Percentiles rank a stretch among this genome's conserved stretches.
phyloP scores from a whole-genome alignment of 2,329 filamentous ascomycete species.

The Trichoderma atroviride region DNA sequence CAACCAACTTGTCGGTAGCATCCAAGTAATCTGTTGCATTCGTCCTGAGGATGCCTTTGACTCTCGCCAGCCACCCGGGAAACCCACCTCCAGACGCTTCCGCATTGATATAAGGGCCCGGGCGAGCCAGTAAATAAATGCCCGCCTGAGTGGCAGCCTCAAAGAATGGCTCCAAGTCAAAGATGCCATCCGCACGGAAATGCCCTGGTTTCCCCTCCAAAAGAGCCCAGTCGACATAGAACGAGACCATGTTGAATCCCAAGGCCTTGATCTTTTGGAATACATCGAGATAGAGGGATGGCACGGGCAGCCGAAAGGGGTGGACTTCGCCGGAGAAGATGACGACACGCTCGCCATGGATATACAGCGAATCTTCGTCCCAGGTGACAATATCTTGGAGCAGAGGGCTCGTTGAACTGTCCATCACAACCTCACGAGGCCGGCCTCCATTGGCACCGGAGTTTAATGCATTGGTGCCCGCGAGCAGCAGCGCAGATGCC shows the following conservation, averaged over 20 bases:
- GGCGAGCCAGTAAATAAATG: constrained; percentile 73
- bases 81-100: constrained; percentile 77
- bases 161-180: constrained; percentile 74
- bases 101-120: constrained; percentile 78
- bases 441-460: constrained; percentile 29
- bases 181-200: constrained; percentile 71
- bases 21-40: constrained; percentile 62
- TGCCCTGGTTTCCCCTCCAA: constrained; percentile 72
- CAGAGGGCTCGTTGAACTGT: constrained; percentile 32
- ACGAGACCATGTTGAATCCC: constrained; percentile 78
- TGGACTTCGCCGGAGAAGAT: constrained; percentile 76
- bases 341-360: constrained; percentile 69
- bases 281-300: constrained; percentile 64
- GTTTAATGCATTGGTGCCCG: constrained; percentile 28
- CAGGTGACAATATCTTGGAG: constrained; percentile 60
- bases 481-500: constrained; percentile 26
- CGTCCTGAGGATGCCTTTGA: constrained; percentile 67
- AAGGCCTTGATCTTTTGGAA: constrained; percentile 83
- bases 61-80: constrained; percentile 75
- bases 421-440: constrained; percentile 32
- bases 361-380: constrained; percentile 71
- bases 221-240: constrained; percentile 79
- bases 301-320: constrained; percentile 58
- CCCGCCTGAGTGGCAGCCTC: constrained; percentile 72
- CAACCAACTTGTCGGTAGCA: constrained; percentile 63